These are phyloP conservation scores for Nyssa sinensis DNA, from an alignment of 148 eudicot genomes.

Conservation along the genomic window DNA sequence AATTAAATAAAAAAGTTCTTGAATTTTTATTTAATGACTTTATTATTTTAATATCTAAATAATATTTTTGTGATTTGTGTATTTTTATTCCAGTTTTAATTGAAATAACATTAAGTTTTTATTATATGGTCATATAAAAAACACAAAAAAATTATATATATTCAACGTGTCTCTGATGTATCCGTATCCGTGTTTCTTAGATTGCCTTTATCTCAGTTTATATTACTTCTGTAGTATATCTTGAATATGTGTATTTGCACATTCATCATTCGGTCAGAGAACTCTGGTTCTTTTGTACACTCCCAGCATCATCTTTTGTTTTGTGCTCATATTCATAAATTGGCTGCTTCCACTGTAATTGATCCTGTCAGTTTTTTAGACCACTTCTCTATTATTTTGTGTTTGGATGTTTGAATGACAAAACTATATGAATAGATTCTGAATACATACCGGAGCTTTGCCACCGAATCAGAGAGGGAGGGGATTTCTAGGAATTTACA, in stretches of 20 bases:
- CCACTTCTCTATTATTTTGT: background rate
- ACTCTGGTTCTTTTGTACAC: conserved; percentile 1
- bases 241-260: background rate
- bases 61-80: background rate
- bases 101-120: too few relatives aligned
- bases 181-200: too few relatives aligned
- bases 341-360: too few relatives aligned
- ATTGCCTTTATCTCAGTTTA: background rate
- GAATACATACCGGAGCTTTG: conserved; percentile 61
- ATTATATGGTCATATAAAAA: too few relatives aligned
- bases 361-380: background rate
- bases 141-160: too few relatives aligned
- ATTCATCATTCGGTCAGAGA: background rate
- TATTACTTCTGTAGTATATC: background rate
- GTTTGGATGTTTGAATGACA: conserved; percentile 12
- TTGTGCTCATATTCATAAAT: background rate
- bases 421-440: conserved; percentile 46
- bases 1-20: too few relatives aligned
- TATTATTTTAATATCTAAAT: too few relatives aligned
- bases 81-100: too few relatives aligned
- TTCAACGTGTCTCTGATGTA: too few relatives aligned
- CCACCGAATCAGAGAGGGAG: conserved; percentile 66
- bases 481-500: conserved; percentile 57
- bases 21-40: too few relatives aligned
- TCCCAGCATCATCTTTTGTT: background rate